These are phyloP conservation scores for Glycyrrhiza uralensis DNA, from an alignment of 306 rosid genomes.

Conservation along the genomic window DNA sequence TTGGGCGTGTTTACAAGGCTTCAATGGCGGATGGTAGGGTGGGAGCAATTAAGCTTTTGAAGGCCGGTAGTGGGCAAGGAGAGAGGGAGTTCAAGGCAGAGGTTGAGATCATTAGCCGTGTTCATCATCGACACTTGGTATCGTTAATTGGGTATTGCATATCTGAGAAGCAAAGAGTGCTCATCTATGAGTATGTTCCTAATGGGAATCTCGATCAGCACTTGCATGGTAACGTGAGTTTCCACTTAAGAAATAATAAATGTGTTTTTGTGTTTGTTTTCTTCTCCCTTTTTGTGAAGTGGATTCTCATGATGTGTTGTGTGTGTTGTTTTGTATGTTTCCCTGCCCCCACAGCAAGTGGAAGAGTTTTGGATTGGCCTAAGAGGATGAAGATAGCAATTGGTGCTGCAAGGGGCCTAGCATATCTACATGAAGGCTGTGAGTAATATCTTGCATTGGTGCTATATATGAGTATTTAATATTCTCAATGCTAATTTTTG, in stretches of 20 bases:
- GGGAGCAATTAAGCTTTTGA: constrained; percentile 83
- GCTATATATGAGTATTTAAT: not conserved
- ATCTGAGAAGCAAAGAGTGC: constrained; percentile 63
- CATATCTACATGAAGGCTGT: constrained; percentile 93
- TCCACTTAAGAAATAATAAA: not conserved
- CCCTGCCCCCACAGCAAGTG: constrained; percentile 44
- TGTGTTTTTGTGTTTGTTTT: not conserved
- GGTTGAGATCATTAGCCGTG: constrained; percentile 81
- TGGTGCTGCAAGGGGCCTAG: constrained; percentile 90
- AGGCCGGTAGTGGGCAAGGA: constrained; percentile 94
- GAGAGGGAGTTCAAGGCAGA: constrained; percentile 89
- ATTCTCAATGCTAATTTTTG: not conserved
- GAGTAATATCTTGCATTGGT: constrained; percentile 28
- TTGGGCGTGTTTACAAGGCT: constrained; percentile 84
- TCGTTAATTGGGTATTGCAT: constrained; percentile 85
- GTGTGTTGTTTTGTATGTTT: not conserved
- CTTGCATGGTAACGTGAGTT: constrained; percentile 69
- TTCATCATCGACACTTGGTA: constrained; percentile 89
- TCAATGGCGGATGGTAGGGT: constrained; percentile 58
- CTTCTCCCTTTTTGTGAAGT: not conserved
- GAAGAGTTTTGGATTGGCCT: constrained; percentile 69
- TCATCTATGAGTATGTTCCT: constrained; percentile 86
- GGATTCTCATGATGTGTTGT: constrained; percentile 11
- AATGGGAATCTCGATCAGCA: constrained; percentile 85
- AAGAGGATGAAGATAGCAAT: constrained; percentile 76